Conservation (phyloP, 1,139 yeast genomes). For the Pichia sp. region DNA sequence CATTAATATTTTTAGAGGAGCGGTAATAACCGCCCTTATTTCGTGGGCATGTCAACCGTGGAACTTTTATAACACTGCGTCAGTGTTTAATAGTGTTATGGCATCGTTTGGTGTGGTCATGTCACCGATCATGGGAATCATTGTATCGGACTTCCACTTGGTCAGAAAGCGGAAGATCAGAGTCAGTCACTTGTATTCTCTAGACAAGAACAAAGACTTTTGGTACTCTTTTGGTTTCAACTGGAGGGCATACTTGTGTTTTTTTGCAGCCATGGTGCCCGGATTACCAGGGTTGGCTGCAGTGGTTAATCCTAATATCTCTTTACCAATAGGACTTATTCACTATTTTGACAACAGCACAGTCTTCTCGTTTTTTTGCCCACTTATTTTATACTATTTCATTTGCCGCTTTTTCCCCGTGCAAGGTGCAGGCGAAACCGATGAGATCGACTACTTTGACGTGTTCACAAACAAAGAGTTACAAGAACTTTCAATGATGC, state of each 20-base stretch:
- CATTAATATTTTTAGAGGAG: neutral
- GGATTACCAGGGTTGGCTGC: slow-evolving; percentile 33
- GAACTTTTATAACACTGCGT: neutral
- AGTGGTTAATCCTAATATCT: slow-evolving; percentile 18
- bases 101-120: neutral
- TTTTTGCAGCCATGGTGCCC: slow-evolving; percentile 19
- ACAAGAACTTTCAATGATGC: slow-evolving; percentile 16
- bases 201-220: neutral
- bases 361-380: slow-evolving; percentile 15
- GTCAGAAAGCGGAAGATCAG: neutral
- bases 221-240: neutral
- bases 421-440: slow-evolving; percentile 12
- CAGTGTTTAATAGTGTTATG: neutral
- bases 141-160: neutral
- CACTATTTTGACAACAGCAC: slow-evolving; percentile 20
- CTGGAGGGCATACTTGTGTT: neutral
- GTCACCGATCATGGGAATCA: neutral
- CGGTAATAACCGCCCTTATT: neutral
- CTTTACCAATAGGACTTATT: slow-evolving; percentile 13
- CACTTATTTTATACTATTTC: slow-evolving; percentile 16
- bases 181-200: neutral
- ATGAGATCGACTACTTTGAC: slow-evolving; percentile 23
- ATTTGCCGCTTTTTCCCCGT: slow-evolving; percentile 14
- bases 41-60: neutral
- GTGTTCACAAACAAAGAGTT: slow-evolving; percentile 24